Base-by-base conservation (phyloP, 345 rosid species). In the Sonneratia alba region DNA sequence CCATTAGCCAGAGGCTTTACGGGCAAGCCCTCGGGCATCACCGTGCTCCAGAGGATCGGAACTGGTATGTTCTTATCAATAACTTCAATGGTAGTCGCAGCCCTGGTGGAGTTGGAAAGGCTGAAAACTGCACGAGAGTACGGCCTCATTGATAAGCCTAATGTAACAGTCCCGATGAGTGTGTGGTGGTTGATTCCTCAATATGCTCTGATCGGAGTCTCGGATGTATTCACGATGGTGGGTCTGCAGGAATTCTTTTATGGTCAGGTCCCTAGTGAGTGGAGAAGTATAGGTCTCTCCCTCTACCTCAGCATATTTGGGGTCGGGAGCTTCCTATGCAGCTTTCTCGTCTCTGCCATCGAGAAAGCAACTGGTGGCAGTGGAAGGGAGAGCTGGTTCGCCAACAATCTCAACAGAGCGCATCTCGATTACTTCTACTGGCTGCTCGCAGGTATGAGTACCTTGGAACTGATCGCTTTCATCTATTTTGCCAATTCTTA, bases 171-270 rank as follows among this genome's bases (percentile, higher is more conserved):
- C 74, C 89, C 90, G 4, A 83, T 88, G 90, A 83, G 85, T 36
- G 79, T 88, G 49, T 88, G 87, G 87, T 86, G 90, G 91, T 51
- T 88, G 80, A 67, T 86, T 71, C 91, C 93, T 71, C 93, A 88
- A 68, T 88, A 86, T 48, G 70, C 83, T 12, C 73, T 88, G 67
- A 70, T 72, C 34, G 93, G 93, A 36, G 63, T 82, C 32, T 66
- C 91, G 1, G 88, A 86, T 59, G 90, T 77, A 37, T 87, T 88
- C 70, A 72, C 91, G 15, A 75, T 83, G 72, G 90, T 88, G 76
- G 93, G 93, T 70, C 79, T 88, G 38, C 93, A 86, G 71, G 93
- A 86, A 74, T 86, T 88, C 72, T 86, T 88, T 81, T 88, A 86
- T 40, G 87, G 84, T 75, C 93, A 88, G 67, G 86, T 87, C 69